Evolutionary conservation across 352 stramenopile species (phyloP).

Genomic region (Globisporangium lucens): DNA sequence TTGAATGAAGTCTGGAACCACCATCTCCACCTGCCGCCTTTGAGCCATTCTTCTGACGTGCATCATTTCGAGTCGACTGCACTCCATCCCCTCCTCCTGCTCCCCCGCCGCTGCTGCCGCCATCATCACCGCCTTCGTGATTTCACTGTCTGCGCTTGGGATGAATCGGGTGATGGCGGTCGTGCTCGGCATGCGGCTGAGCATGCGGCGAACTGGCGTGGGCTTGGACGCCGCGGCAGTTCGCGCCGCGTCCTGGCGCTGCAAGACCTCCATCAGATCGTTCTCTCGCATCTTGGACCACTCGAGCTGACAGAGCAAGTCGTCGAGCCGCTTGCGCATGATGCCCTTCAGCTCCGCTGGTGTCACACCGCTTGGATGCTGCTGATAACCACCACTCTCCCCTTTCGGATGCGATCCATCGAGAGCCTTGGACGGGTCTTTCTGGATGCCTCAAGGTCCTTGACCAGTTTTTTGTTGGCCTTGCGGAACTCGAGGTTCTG

Average conservation of each 20-base stretch:
- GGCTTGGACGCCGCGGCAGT: conserved; percentile 16
- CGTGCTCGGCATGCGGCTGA: conserved; percentile 67
- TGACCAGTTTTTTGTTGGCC: conserved; percentile 64
- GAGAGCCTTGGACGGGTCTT: conserved; percentile 14
- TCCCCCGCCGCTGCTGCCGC: too few relatives aligned
- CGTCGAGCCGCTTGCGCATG: conserved; percentile 46
- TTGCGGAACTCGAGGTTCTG: conserved; percentile 72
- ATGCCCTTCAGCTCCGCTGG: conserved; percentile 34
- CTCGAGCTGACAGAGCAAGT: conserved; percentile 44
- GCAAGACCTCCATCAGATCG: conserved; percentile 41
- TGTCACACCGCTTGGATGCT: conserved; percentile 14
- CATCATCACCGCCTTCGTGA: conserved; percentile 2
- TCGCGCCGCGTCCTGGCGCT: conserved; percentile 14
- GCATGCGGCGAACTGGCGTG: conserved; percentile 31
- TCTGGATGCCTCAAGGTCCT: conserved; percentile 50
- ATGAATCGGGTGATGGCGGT: conserved; percentile 50
- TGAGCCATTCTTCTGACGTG: background rate
- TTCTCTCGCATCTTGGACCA: conserved; percentile 69
- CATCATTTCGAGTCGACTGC: background rate
- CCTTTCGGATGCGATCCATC: background rate
- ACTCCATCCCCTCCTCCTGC: background rate
- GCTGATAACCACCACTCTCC: background rate
- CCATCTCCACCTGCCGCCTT: background rate
- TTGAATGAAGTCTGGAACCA: background rate
- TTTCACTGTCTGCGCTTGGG: conserved; percentile 18